These are phyloP conservation scores for Phytophthora citrophthora DNA, from an alignment of 352 stramenopile genomes.

Conservation along the genomic window DNA sequence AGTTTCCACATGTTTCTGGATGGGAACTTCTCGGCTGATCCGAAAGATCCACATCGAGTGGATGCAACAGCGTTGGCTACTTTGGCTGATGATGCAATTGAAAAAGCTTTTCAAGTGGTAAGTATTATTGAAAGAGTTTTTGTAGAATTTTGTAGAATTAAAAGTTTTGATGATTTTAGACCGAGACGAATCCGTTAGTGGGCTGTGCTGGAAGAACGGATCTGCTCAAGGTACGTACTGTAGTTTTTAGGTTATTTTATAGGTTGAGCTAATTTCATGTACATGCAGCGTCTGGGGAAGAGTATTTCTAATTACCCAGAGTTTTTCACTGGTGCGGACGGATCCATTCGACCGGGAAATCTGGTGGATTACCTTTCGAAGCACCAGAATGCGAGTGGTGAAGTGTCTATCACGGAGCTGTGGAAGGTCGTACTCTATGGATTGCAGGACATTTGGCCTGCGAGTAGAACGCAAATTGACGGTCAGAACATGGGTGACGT, in stretches of 20 bases:
- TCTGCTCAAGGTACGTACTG: slow-evolving; percentile 63
- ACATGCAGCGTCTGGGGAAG: slow-evolving; percentile 53
- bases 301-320: slow-evolving; percentile 78
- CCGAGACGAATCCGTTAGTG: slow-evolving; percentile 75
- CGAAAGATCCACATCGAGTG: slow-evolving; percentile 50
- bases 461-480: slow-evolving; percentile 69
- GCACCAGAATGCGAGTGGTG: slow-evolving; percentile 53
- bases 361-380: slow-evolving; percentile 81
- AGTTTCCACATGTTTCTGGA: slow-evolving; percentile 87
- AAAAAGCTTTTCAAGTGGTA: slow-evolving; percentile 85
- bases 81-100: slow-evolving; percentile 66
- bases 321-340: slow-evolving; percentile 63
- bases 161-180: slow-evolving; percentile 16
- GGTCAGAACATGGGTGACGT: slow-evolving; percentile 88
- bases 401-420: slow-evolving; percentile 73
- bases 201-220: slow-evolving; percentile 73
- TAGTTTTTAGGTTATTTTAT: not conserved
- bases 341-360: slow-evolving; percentile 68
- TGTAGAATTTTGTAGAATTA: too few relatives aligned
- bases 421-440: slow-evolving; percentile 86
- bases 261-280: not conserved
- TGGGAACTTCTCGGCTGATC: slow-evolving; percentile 73
- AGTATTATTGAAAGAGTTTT: slow-evolving; percentile 6
- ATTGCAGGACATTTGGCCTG: slow-evolving; percentile 86
- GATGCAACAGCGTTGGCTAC: slow-evolving; percentile 66